phyloP scores from a whole-genome alignment of 2,329 filamentous ascomycete genomes.

The Colletotrichum spaethianum region DNA sequence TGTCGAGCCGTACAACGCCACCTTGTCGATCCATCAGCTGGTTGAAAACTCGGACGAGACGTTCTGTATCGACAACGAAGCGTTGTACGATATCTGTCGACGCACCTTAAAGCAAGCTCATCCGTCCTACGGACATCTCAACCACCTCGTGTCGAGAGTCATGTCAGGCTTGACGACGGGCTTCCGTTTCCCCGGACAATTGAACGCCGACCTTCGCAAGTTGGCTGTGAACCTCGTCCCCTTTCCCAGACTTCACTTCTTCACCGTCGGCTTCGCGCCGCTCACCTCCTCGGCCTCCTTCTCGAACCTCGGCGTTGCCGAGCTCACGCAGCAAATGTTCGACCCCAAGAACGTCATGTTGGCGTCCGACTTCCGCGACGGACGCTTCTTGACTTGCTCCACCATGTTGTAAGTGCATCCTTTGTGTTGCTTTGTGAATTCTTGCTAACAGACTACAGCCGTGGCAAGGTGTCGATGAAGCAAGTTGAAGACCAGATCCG shows the following conservation, averaged over 20 bases:
- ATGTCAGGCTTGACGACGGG: constrained; percentile 99
- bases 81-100: constrained; percentile 99
- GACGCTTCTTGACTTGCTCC: constrained; percentile 98
- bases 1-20: constrained; percentile 99
- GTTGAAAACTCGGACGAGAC: constrained; percentile 99
- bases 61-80: constrained; percentile 99
- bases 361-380: constrained; percentile 99
- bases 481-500: constrained; percentile 99
- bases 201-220: constrained; percentile 99
- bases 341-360: constrained; percentile 99
- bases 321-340: constrained; percentile 99
- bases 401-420: constrained; percentile 86
- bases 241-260: constrained; percentile 99
- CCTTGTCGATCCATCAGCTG: constrained; percentile 97
- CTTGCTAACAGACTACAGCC: constrained; percentile 64
- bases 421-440: not conserved
- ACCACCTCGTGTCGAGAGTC: constrained; percentile 98
- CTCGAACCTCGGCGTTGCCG: constrained; percentile 96
- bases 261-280: constrained; percentile 99
- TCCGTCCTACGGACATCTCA: constrained; percentile 98
- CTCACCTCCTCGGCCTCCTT: constrained; percentile 87
- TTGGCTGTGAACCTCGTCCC: constrained; percentile 99
- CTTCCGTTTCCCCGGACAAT: constrained; percentile 98
- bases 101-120: constrained; percentile 98
- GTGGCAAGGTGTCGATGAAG: constrained; percentile 99